phyloP scores from a whole-genome alignment of 2,329 filamentous ascomycete species.

The Microdochium trichocladiopsis region DNA sequence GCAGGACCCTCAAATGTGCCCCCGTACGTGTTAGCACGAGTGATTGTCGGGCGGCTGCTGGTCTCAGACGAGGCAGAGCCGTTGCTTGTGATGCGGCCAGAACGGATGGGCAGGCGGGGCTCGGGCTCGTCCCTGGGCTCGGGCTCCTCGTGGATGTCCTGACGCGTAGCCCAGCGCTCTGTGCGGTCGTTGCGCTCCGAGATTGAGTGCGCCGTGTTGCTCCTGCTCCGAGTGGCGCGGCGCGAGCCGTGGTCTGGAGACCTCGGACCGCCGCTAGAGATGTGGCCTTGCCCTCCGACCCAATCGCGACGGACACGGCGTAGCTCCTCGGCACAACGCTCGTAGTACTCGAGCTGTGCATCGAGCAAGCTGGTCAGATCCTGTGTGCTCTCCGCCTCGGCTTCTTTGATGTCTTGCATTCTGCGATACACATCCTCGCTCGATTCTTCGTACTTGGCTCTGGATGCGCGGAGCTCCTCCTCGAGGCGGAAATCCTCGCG shows the following conservation, averaged over 20 bases:
- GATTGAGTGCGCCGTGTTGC: slow-evolving; percentile 40
- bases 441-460: slow-evolving; percentile 93
- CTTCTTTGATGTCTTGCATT: slow-evolving; percentile 95
- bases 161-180: slow-evolving; percentile 18
- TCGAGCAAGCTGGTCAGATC: slow-evolving; percentile 81
- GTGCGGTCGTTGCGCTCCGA: slow-evolving; percentile 29
- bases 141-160: slow-evolving; percentile 24
- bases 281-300: slow-evolving; percentile 19
- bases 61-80: slow-evolving; percentile 16
- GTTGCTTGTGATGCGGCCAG: slow-evolving; percentile 19
- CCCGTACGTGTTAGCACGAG: slow-evolving; percentile 15
- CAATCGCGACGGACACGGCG: slow-evolving; percentile 43
- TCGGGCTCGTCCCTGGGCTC: slow-evolving; percentile 21
- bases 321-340: slow-evolving; percentile 81
- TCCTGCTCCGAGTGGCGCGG: slow-evolving; percentile 28
- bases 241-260: slow-evolving; percentile 14
- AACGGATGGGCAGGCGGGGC: slow-evolving; percentile 37
- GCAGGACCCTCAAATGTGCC: slow-evolving; percentile 10
- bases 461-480: slow-evolving; percentile 83
- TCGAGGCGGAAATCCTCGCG: slow-evolving; percentile 53
- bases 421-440: slow-evolving; percentile 85
- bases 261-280: slow-evolving; percentile 8
- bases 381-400: slow-evolving; percentile 73
- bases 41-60: slow-evolving; percentile 16
- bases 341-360: slow-evolving; percentile 83